Base-by-base conservation (phyloP, 345 rosid species). In the Erucastrum elatum region DNA sequence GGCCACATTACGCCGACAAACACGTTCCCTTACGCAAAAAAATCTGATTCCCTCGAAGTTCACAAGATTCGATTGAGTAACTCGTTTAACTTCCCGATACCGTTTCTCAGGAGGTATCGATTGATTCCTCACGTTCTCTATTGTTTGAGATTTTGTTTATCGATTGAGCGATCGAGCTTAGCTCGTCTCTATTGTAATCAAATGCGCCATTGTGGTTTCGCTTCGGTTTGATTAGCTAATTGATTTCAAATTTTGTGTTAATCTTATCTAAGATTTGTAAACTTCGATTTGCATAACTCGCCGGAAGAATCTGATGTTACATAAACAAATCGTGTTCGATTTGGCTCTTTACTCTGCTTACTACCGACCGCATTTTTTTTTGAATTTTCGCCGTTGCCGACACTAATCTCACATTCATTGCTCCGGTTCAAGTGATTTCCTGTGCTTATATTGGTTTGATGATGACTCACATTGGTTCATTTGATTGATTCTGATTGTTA, bases 1-100 rank as follows among this genome's bases (percentile, higher is more conserved):
- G 77, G 58, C 63, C 73, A 46, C 80, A 77, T 69, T 72, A 58
- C 82, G 84, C 84, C 80, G 80, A 74, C 66, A 74, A 76, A 3
- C n/a, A 49, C 30, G 56, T 76, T 15, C 56, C 6, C n/a, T 25
- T 12, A n/a, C 77, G 7, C 60, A 21, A 83, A 70, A 29, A 3
- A 11, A 11, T 49, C 59, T 4, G 44, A n/a, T 68, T 68, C 65
- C 64, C 39, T 6, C 41, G 41, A 35, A 35, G 41, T n/a, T n/a
- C n/a, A n/a, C n/a, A n/a, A n/a, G n/a, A n/a, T 68, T 66, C 60
- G 74, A 68, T 68, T 78, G 61, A 61, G 29, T 65, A 37, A n/a
- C 71, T 78, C 72, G 21, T 70, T 72, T 66, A 35, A 46, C 8
- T 71, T 39, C 67, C 72, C 21, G 5, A n/a, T 51, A 13, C n/a